Evolutionary conservation across 176 grass and related monocot species (phyloP).

Genomic region (Eremochloa ophiuroides): DNA sequence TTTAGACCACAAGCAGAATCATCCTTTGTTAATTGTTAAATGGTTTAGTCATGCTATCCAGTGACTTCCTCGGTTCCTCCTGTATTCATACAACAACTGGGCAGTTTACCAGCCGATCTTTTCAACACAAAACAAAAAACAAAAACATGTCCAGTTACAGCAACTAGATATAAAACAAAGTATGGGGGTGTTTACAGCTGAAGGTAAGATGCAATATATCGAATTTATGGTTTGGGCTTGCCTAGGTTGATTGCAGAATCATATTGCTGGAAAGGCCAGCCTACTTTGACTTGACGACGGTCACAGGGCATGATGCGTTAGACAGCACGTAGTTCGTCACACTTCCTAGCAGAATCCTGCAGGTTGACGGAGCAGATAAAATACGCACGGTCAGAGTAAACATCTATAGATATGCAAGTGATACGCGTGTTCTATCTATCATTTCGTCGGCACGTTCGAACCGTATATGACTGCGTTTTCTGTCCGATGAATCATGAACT

Average conservation of each 20-base stretch:
- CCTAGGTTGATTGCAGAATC: neutral
- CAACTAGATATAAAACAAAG: neutral
- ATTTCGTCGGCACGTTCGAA: too few species aligned
- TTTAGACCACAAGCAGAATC: neutral
- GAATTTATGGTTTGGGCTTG: neutral
- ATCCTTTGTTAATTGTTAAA: conserved; percentile 3
- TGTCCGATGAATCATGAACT: too few species aligned
- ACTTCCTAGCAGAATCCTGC: conserved; percentile 71
- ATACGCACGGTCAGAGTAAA: too few species aligned
- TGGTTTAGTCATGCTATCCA: neutral
- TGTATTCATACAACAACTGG: neutral
- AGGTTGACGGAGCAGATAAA: neutral
- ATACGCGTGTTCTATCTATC: too few species aligned
- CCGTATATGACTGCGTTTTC: too few species aligned
- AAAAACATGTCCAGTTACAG: neutral
- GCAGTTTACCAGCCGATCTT: neutral
- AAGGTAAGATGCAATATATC: neutral
- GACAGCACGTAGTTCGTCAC: conserved; percentile 65
- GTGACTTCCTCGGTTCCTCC: neutral
- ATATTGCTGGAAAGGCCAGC: neutral
- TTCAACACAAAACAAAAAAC: neutral
- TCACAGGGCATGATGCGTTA: conserved; percentile 66
- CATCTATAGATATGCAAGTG: too few species aligned
- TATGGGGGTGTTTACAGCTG: neutral
- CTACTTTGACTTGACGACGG: conserved; percentile 62